Evolutionary conservation across 805 yeast species (phyloP).

Genomic region (Barnettozyma pratensis): DNA sequence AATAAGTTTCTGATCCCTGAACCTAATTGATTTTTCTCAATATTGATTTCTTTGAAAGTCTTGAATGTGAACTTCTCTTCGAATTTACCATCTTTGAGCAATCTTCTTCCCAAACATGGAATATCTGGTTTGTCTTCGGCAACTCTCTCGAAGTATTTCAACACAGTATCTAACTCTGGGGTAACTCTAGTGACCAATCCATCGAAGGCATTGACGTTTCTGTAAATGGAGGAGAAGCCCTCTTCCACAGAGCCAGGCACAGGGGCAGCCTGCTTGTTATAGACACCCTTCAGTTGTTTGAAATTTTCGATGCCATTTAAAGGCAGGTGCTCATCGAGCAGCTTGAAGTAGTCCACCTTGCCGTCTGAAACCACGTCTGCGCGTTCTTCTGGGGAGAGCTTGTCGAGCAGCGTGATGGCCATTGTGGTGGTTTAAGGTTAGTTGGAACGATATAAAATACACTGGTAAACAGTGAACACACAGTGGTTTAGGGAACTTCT

Average conservation of each 20-base stretch:
- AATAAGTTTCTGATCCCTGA: slow-evolving; percentile 41
- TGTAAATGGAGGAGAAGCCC: slow-evolving; percentile 10
- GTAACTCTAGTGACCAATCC: not conserved
- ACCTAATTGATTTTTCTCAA: slow-evolving; percentile 42
- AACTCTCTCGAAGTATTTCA: slow-evolving; percentile 14
- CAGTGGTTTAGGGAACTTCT: not conserved
- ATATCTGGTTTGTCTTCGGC: slow-evolving; percentile 20
- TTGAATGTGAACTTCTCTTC: slow-evolving; percentile 36
- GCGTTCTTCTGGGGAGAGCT: not conserved
- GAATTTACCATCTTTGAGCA: slow-evolving; percentile 29
- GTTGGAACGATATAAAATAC: not conserved
- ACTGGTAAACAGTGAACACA: not conserved
- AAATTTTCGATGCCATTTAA: slow-evolving; percentile 3
- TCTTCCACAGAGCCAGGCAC: slow-evolving; percentile 5
- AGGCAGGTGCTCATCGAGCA: slow-evolving; percentile 1
- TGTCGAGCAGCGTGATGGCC: not conserved
- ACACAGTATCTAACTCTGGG: slow-evolving; percentile 7
- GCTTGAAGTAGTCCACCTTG: not conserved
- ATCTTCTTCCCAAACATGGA: slow-evolving; percentile 34
- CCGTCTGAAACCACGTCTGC: slow-evolving; percentile 1
- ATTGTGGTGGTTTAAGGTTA: not conserved
- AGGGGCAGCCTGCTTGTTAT: slow-evolving; percentile 5
- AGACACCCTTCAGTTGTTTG: slow-evolving; percentile 1
- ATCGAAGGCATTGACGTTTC: slow-evolving; percentile 2
- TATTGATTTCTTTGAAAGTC: slow-evolving; percentile 35